Evolutionary conservation across 2,329 filamentous ascomycete genomes (phyloP).

Genomic region (Neopestalotiopsis rosae): DNA sequence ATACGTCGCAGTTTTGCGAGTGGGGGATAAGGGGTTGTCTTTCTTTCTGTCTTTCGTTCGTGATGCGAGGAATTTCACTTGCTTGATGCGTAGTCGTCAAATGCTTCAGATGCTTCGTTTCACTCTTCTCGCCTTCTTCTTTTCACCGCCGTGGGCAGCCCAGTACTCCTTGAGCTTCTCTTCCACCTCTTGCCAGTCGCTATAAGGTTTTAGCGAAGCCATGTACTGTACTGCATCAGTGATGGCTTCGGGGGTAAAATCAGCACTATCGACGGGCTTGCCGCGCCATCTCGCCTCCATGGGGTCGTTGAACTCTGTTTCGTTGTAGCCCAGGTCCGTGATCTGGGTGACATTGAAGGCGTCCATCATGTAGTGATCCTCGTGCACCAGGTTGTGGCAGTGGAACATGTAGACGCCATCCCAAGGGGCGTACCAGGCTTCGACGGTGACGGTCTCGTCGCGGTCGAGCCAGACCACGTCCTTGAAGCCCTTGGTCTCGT

Average conservation of each 20-base stretch:
- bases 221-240: constrained; percentile 36
- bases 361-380: constrained; percentile 53
- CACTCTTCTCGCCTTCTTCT: neutral
- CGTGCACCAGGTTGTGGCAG: constrained; percentile 52
- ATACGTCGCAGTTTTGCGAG: neutral
- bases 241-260: constrained; percentile 34
- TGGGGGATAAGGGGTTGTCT: neutral
- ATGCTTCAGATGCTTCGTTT: neutral
- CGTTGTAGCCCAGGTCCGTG: constrained; percentile 43
- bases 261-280: constrained; percentile 28
- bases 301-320: constrained; percentile 42
- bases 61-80: neutral
- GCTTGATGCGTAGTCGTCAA: neutral
- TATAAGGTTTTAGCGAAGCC: constrained; percentile 39
- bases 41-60: neutral
- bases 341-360: constrained; percentile 49
- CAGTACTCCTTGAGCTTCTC: constrained; percentile 31
- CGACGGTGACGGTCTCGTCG: constrained; percentile 55
- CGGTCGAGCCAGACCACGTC: constrained; percentile 61
- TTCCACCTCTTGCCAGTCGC: constrained; percentile 36
- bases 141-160: constrained; percentile 5
- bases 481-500: constrained; percentile 58
- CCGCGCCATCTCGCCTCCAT: constrained; percentile 44
- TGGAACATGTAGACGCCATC: constrained; percentile 58
- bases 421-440: constrained; percentile 41